phyloP scores from a whole-genome alignment of 75 land plant genomes.

The Picea sitchensis region DNA sequence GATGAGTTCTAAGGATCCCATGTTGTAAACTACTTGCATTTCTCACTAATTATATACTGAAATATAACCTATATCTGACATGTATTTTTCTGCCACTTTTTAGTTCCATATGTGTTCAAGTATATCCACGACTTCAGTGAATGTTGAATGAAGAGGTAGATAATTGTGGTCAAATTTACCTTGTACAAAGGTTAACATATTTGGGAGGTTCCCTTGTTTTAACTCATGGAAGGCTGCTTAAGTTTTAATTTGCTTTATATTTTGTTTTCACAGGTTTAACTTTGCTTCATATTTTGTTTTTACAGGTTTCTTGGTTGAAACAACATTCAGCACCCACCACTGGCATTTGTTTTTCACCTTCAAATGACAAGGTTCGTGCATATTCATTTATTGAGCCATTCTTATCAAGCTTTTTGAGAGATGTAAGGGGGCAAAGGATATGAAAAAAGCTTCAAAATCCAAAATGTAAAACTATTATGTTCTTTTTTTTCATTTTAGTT shows the following conservation, averaged over 20 bases:
- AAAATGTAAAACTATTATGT: not conserved
- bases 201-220: not conserved
- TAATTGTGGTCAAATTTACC: not conserved
- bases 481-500: not conserved
- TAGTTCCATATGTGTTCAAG: not conserved
- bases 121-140: not conserved
- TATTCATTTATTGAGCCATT: not conserved
- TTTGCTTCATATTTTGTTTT: not conserved
- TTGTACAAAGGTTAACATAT: not conserved
- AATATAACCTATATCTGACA: not conserved
- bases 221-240: not conserved
- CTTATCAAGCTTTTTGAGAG: not conserved
- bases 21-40: not conserved
- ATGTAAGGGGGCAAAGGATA: not conserved
- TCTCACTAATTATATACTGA: not conserved
- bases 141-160: not conserved
- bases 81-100: not conserved
- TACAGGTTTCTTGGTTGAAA: constrained; percentile 89
- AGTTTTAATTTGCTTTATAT: not conserved
- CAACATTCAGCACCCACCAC: constrained; percentile 97
- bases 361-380: constrained; percentile 79
- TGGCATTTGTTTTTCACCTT: constrained; percentile 86
- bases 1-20: not conserved
- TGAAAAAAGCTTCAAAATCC: not conserved
- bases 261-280: not conserved